Percentiles rank a stretch among this genome's conserved stretches.
Evolutionary conservation across 306 rosid genomes (phyloP).

Genomic region (Glycine soja): DNA sequence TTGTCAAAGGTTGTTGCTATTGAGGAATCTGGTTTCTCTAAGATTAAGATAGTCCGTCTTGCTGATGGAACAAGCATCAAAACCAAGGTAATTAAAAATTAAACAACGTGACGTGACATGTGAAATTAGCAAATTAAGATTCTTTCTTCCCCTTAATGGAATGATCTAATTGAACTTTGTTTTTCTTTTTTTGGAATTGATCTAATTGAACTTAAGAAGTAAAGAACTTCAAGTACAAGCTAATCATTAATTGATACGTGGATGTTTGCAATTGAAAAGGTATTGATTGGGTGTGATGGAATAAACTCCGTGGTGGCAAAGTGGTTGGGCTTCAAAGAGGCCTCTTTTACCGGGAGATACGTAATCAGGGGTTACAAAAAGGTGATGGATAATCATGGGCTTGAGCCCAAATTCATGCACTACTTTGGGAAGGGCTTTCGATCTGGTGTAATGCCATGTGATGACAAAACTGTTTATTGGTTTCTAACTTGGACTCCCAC

Average conservation of each 20-base stretch:
- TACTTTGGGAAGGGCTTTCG: conserved; percentile 66
- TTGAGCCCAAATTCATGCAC: conserved; percentile 51
- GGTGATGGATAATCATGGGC: conserved; percentile 44
- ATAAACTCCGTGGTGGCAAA: conserved; percentile 73
- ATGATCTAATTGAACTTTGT: no score
- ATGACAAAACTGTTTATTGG: conserved; percentile 62
- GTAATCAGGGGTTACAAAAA: conserved; percentile 58
- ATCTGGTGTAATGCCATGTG: conserved; percentile 56
- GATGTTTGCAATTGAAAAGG: conserved; percentile 48
- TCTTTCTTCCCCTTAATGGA: no score
- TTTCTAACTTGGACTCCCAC: conserved; percentile 65
- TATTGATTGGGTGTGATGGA: conserved; percentile 79
- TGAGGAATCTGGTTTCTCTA: conserved; percentile 59
- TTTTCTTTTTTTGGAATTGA: no score
- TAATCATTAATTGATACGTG: no score
- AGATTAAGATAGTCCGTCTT: conserved; percentile 74
- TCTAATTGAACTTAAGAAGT: no score
- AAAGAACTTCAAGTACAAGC: no score
- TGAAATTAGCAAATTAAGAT: conserved; percentile 1
- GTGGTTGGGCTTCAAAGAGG: conserved; percentile 68
- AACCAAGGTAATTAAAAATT: conserved; percentile 50
- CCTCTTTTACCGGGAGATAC: conserved; percentile 53
- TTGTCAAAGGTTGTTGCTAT: conserved; percentile 69
- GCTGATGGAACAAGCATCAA: conserved; percentile 64
- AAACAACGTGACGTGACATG: no score